phyloP scores from a whole-genome alignment of 768 basidiomycete species.

The Filobasidium wieringae region DNA sequence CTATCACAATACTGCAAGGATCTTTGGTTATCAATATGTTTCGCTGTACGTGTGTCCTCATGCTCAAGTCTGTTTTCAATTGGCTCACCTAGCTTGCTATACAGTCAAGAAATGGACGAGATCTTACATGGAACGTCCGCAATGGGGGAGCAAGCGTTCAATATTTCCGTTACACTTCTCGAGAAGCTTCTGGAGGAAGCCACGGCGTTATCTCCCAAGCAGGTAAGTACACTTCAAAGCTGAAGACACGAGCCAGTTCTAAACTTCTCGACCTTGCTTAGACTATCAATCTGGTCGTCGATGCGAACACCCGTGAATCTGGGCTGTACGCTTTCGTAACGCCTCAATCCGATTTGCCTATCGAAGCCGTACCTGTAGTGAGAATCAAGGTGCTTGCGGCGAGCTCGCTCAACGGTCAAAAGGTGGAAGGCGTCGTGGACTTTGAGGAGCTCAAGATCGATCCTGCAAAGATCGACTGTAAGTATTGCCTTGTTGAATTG shows the following conservation, averaged over 20 bases:
- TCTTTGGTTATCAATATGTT: constrained; percentile 92
- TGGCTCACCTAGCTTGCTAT: not conserved
- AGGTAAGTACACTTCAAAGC: constrained; percentile 52
- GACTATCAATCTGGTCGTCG: constrained; percentile 47
- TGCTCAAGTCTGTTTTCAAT: not conserved
- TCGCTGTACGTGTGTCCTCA: constrained; percentile 43
- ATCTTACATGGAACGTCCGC: constrained; percentile 56
- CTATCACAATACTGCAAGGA: constrained; percentile 58
- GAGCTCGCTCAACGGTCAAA: constrained; percentile 44
- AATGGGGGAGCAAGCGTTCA: constrained; percentile 63
- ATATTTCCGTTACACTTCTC: constrained; percentile 57
- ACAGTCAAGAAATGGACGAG: constrained; percentile 70
- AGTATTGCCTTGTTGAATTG: constrained; percentile 16
- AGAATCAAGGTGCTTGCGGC: constrained; percentile 44
- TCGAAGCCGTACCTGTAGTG: constrained; percentile 15
- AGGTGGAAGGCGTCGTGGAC: constrained; percentile 39
- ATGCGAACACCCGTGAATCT: constrained; percentile 1
- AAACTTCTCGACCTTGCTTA: not conserved
- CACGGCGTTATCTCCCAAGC: constrained; percentile 50
- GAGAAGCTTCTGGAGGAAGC: constrained; percentile 57
- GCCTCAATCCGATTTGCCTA: not conserved
- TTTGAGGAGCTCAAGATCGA: constrained; percentile 31
- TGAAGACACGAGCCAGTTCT: constrained; percentile 49
- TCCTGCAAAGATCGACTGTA: constrained; percentile 27
- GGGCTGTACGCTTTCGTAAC: constrained; percentile 2